phyloP scores from a whole-genome alignment of 2,329 filamentous ascomycete genomes.

The Alternaria atra region DNA sequence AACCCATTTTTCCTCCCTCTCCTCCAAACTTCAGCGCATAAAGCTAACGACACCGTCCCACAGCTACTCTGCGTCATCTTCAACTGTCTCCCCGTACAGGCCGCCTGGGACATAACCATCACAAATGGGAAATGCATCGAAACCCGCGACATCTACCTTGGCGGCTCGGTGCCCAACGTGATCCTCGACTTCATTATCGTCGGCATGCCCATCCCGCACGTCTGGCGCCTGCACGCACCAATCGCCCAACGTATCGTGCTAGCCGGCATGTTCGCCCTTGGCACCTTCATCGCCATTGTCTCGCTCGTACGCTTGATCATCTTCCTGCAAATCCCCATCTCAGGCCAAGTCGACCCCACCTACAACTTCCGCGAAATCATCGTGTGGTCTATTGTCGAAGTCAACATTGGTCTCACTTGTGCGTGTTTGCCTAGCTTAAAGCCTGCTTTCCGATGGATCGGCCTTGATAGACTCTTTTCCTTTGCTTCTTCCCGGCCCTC shows the following conservation, averaged over 20 bases:
- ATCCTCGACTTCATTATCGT: slow-evolving; percentile 34
- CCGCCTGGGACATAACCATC: slow-evolving; percentile 34
- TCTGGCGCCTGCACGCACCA: slow-evolving; percentile 34
- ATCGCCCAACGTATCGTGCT: slow-evolving; percentile 33
- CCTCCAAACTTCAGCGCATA: too few relatives aligned
- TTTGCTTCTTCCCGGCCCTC: slow-evolving; percentile 26
- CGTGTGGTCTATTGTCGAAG: slow-evolving; percentile 35
- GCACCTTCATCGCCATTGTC: slow-evolving; percentile 35
- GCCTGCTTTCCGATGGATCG: slow-evolving; percentile 25
- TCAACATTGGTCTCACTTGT: slow-evolving; percentile 36
- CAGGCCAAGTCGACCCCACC: slow-evolving; percentile 26
- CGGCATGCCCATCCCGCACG: slow-evolving; percentile 36
- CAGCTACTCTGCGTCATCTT: slow-evolving; percentile 31
- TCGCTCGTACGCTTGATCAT: slow-evolving; percentile 34
- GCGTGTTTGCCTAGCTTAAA: slow-evolving; percentile 34
- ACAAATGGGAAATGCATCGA: slow-evolving; percentile 29
- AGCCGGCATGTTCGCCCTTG: slow-evolving; percentile 35
- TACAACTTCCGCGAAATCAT: slow-evolving; percentile 41
- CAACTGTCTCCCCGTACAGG: slow-evolving; percentile 30
- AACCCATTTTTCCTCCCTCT: too few relatives aligned
- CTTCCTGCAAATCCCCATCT: slow-evolving; percentile 34
- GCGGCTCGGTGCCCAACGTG: slow-evolving; percentile 37
- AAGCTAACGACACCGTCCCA: background rate
- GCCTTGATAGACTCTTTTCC: slow-evolving; percentile 32
- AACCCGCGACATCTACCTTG: slow-evolving; percentile 29